Evolutionary conservation across 495 filamentous ascomycete species (phyloP), one percentile per base, ranked within the genome.

Genomic region (Platismatia glauca): DNA sequence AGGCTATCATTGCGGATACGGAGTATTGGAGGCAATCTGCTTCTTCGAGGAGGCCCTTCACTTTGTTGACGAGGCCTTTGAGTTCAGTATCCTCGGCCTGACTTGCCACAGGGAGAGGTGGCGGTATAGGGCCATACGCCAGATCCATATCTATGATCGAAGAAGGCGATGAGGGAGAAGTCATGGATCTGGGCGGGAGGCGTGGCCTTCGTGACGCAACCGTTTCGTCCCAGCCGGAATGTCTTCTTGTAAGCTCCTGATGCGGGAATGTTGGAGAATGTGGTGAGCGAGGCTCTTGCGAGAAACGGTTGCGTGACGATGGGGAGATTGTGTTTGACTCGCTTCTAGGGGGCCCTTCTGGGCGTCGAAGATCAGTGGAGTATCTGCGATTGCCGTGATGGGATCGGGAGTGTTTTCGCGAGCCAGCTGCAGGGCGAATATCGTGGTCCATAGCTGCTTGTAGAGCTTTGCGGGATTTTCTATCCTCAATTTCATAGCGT

Each of bases 21-120:
- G 85, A 86, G 71, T 94, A 84, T 34, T 95, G 91, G 37, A 95
- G 65, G 73, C 91, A 96, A 68, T 96, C 86, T 13, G 89, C 89
- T 70, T 96, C 90, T 64, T 91, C 84, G 0, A 96, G 75, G 7
- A 95, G 76, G 60, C 73, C 72, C 71, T 92, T 87, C 29, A 93
- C 84, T 60, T 82, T 83, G 52, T 75, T 75, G 46, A 95, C 82
- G 33, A 92, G 82, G 22, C 72, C 79, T 56, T 82, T 77, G 5
- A 93, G 78, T 67, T 91, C 80, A 66, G 59, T 58, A 39, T 70
- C 66, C n/a, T 66, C 66, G 18, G n/a, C 60, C 22, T 62, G 64
- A n/a, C 60, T 67, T 15, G 68, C 65, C 20, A 67, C 37, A 9
- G 77, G 76, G 0, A 78, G 70, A 69, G 66, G 77, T 7, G 84